Evolutionary conservation across 306 rosid genomes (phyloP).

Genomic region (Citrullus colocynthis): DNA sequence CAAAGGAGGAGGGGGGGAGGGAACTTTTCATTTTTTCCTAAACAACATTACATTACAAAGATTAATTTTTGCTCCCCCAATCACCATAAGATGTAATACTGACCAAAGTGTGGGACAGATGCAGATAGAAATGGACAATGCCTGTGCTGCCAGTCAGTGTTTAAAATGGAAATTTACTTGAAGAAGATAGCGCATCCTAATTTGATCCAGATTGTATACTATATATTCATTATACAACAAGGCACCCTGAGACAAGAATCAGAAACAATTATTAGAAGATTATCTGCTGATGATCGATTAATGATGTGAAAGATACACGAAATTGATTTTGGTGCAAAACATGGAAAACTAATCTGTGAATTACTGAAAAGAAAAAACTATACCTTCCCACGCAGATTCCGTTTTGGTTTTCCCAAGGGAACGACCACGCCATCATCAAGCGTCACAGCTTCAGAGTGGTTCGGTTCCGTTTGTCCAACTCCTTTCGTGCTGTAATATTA

Average conservation of each 20-base stretch:
- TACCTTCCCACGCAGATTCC: slow-evolving; percentile 23
- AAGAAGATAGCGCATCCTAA: slow-evolving; percentile 72
- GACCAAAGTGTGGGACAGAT: not conserved
- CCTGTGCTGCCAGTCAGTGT: slow-evolving; percentile 6
- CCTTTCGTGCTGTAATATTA: slow-evolving; percentile 69
- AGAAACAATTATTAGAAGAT: not conserved
- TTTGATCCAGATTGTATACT: slow-evolving; percentile 79
- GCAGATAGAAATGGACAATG: not conserved
- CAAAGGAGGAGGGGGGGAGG: no score
- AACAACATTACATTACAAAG: not conserved
- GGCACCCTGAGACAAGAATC: slow-evolving; percentile 37
- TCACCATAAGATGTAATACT: not conserved
- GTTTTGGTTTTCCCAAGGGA: slow-evolving; percentile 59
- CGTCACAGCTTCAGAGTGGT: slow-evolving; percentile 43
- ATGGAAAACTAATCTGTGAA: not conserved
- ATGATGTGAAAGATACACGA: not conserved
- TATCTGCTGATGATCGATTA: not conserved
- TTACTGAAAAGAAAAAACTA: not conserved
- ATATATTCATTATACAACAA: slow-evolving; percentile 77
- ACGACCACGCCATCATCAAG: slow-evolving; percentile 60
- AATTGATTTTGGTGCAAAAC: not conserved
- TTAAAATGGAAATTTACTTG: slow-evolving; percentile 63
- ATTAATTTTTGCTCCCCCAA: not conserved
- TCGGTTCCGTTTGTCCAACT: slow-evolving; percentile 67
- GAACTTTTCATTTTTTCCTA: not conserved